Evolutionary conservation across 169 alveolate genomes (phyloP), one percentile per base, ranked within the genome.

Genomic region (Toxoplasma gondii): DNA sequence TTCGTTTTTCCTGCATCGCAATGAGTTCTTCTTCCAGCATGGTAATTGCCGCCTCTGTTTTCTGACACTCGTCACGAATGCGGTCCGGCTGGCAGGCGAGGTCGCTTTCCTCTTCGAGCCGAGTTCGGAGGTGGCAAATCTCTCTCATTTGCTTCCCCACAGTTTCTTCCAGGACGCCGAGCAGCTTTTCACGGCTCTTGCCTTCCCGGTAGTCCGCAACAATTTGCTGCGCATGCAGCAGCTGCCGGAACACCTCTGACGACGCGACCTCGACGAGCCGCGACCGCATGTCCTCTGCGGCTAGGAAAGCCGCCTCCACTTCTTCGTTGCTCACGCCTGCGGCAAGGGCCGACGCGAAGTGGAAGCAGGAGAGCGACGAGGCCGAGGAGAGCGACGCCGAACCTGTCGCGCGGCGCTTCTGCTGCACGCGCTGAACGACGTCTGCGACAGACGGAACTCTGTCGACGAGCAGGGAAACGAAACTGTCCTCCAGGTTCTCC

Each of bases 11-110:
- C 80, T 92, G 92, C 34, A 92, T 39, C 41, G 88, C 24, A 12
- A 64, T 64, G n/a, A 82, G 87, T 58, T 92, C 95, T n/a, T 67
- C 93, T n/a, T 92, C 69, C 84, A 92, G 82, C 41, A 92, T 44
- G 34, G 95, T 45, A 58, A 74, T 38, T 1, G 95, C 95, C 58
- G 92, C 95, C 45, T 92, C 95, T 38, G 80, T 45, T 92, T 92
- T 91, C 24, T 31, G 39, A 88, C 92, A 92, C n/a, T 92, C 95
- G 78, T 39, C 53, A 36, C 83, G 54, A 2, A 92, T 36, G 27
- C 53, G 58, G n/a, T 92, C 93, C n/a, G 90, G 90, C 67, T 82
- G 69, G 31, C 17, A 16, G n/a, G 90, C 53, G 90, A 43, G 38
- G 36, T 82, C 90, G 24, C 1, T 67, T 82, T 82, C 90, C 41